Evolutionary conservation across 2,329 filamentous ascomycete species (phyloP), one percentile per base, ranked within the genome.

Genomic region (Ascochyta lentis): DNA sequence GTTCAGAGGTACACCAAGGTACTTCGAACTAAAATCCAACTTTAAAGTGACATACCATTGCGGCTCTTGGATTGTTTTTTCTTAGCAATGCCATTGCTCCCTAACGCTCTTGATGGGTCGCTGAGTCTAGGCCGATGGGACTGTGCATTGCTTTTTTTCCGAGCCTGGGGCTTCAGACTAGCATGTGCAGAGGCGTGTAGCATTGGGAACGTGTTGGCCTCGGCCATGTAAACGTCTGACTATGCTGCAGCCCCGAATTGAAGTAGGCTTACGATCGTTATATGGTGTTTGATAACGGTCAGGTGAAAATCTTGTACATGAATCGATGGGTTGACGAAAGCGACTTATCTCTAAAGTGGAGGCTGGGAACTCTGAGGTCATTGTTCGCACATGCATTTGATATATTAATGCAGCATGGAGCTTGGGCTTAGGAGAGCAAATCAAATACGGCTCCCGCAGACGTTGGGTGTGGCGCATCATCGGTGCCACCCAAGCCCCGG

Each of bases 61-160:
- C 88, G 86, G 77, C 87, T 90, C 75, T 91, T 91, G 57, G 87
- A 88, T 76, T 90, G 88, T 70, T 90, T 91, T 27, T 86, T 84
- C 69, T 89, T 90, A 39, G 76, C 76, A 50, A 80, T 71, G 43
- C 72, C 78, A 58, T 67, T 71, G 27, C 71, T 76, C 48, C 71
- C 74, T 12, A 63, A 56, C 16, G 63, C 29, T 50, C 65, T 66
- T 49, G 66, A 34, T 8, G 58, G 51, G 33, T 67, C 62, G 54
- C 68, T 71, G 35, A 69, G 58, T 41, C 56, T 44, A 23, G 58
- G 55, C 52, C 47, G 70, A 54, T 56, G 70, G 27, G 31, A n/a
- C 6, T 34, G 49, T 38, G 23, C 26, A 12, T 8, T 43, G 31
- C 22, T 47, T 31, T 38, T 35, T 24, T 38, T 8, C 15, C 24